These are phyloP conservation scores for Hemerocallis citrina DNA, from an alignment of 106 monocot genomes.

Conservation along the genomic window DNA sequence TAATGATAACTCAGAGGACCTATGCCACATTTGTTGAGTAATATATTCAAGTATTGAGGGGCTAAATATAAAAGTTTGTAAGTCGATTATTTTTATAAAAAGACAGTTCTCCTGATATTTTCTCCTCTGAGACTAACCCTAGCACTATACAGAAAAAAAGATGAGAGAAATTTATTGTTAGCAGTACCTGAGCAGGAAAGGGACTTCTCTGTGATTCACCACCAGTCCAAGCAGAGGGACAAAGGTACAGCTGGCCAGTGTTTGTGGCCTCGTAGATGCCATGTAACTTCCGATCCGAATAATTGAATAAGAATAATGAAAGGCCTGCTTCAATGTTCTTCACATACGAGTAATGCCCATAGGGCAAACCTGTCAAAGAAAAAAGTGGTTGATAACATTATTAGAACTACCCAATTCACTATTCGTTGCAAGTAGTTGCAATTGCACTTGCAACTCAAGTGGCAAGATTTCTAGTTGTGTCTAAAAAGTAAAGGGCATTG, in stretches of 20 bases:
- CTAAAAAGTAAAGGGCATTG: too few relatives aligned
- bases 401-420: not conserved
- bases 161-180: not conserved
- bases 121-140: too few relatives aligned
- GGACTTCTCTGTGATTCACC: constrained; percentile 39
- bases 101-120: too few relatives aligned
- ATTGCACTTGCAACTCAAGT: too few relatives aligned
- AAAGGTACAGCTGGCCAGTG: constrained; percentile 39
- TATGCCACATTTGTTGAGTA: too few relatives aligned
- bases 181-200: constrained; percentile 66
- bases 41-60: too few relatives aligned
- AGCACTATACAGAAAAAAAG: too few relatives aligned
- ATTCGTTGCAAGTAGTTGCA: too few relatives aligned
- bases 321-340: constrained; percentile 53
- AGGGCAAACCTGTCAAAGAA: constrained; percentile 39
- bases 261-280: constrained; percentile 72
- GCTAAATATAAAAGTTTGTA: too few relatives aligned
- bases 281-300: constrained; percentile 51
- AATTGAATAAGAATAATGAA: constrained; percentile 68
- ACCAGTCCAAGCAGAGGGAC: constrained; percentile 63
- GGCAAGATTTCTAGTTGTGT: too few relatives aligned
- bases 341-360: constrained; percentile 43
- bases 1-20: not conserved
- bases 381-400: not conserved
- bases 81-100: too few relatives aligned